Conservation (phyloP, 345 rosid genomes). For the Camelina neglecta region DNA sequence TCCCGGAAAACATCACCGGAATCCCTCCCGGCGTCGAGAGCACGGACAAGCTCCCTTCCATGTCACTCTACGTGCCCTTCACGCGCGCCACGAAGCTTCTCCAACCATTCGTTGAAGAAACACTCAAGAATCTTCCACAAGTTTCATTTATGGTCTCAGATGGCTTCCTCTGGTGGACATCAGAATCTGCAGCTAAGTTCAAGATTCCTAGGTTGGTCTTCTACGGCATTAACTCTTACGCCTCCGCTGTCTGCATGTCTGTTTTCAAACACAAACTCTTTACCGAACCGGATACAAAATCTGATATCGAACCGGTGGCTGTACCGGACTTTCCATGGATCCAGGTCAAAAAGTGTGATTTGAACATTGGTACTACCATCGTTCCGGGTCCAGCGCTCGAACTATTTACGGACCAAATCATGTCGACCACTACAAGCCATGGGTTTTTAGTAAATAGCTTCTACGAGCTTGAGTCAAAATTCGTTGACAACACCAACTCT, state of each 20-base stretch:
- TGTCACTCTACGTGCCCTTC: constrained; percentile 56
- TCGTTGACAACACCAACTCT: constrained; percentile 45
- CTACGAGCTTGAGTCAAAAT: constrained; percentile 67
- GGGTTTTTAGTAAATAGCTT: constrained; percentile 63
- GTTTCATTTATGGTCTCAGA: constrained; percentile 70
- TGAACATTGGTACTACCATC: neutral
- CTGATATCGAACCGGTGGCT: constrained; percentile 53
- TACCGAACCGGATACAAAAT: constrained; percentile 25
- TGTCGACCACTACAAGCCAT: constrained; percentile 39
- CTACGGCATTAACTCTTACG: constrained; percentile 54
- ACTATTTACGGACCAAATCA: constrained; percentile 13
- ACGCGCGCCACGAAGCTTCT: constrained; percentile 61
- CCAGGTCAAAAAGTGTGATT: constrained; percentile 53
- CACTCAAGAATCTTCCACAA: constrained; percentile 48
- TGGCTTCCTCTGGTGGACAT: constrained; percentile 82
- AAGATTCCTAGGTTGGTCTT: constrained; percentile 63
- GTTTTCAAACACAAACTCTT: constrained; percentile 27
- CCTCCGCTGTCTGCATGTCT: constrained; percentile 19
- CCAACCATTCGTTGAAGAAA: constrained; percentile 58
- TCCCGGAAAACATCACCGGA: constrained; percentile 53
- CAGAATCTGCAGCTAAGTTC: constrained; percentile 66
- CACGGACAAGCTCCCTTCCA: constrained; percentile 73
- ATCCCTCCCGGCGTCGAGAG: constrained; percentile 65
- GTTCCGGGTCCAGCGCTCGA: constrained; percentile 25
- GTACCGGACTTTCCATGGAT: constrained; percentile 74